Evolutionary conservation across 2,329 filamentous ascomycete genomes (phyloP), one percentile per base, ranked within the genome.

Genomic region (Xylaria multiplex): DNA sequence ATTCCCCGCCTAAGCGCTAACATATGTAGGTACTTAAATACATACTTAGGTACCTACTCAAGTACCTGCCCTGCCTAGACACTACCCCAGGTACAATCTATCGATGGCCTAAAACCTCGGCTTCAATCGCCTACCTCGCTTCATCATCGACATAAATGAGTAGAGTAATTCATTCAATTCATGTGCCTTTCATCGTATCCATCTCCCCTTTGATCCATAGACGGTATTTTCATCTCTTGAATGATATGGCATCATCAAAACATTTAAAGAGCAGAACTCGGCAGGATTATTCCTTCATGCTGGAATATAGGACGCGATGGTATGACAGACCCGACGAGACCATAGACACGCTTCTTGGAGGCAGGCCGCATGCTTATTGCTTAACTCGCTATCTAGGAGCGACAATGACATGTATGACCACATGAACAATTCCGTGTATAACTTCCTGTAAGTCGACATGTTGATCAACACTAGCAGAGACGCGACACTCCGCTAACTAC

Each of bases 361-460:
- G 13, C 37, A 72, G 32, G 32, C 19, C 37, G 40, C 48, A 69
- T 22, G 69, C 56, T 64, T 67, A 55, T 71, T 37, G 7, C 30
- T 37, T 45, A 14, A n/a, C 32, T 13, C 37, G 6, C 50, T 7
- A 14, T 50, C 35, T 67, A 94, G 93, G 93, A 90, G 88, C 77
- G 93, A 97, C 79, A 97, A 97, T 77, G 93, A 97, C 81, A 96
- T 96, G 92, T 97, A 96, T 79, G 86, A 92, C 67, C 95, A 98
- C 77, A 88, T 97, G 84, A 97, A 97, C 81, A 97, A 97, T 77
- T 91, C 90, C 46, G 85, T 96, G 60, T 97, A 97, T 79, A 92
- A 92, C 73, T 90, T 91, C 68, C 85, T 96, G 85, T 90, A 78
- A 76, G 83, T 71, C 43, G 40, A 49, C 30, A 13, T 35, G 43